Percentiles rank a stretch among this genome's conserved stretches.
Evolutionary conservation across 2,329 filamentous ascomycete genomes (phyloP).

Genomic region (Microascus cirrosus): DNA sequence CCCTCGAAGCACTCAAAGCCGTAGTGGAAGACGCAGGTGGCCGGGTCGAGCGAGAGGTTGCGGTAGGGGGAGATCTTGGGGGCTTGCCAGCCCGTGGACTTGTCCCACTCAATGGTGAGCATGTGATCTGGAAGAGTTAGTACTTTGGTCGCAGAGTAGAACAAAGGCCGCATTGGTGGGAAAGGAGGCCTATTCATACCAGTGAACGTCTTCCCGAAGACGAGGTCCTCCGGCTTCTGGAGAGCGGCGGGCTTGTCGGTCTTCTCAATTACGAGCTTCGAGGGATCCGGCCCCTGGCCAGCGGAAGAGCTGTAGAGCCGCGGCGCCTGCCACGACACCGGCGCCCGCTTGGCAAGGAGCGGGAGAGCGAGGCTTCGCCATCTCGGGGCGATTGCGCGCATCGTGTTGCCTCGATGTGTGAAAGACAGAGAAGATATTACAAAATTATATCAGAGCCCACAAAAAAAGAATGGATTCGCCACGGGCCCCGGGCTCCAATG

Average conservation of each 20-base stretch:
- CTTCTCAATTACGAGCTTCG: slow-evolving; percentile 62
- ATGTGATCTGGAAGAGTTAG: slow-evolving; percentile 66
- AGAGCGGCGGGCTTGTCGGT: slow-evolving; percentile 66
- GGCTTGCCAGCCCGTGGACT: slow-evolving; percentile 68
- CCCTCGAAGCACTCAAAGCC: slow-evolving; percentile 97
- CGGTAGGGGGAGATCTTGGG: slow-evolving; percentile 88
- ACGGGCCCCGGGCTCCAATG: not conserved
- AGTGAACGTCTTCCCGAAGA: slow-evolving; percentile 88
- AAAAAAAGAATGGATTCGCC: not conserved
- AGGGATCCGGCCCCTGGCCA: slow-evolving; percentile 62
- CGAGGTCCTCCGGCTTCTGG: slow-evolving; percentile 64
- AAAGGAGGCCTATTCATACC: slow-evolving; percentile 35
- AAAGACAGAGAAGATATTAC: not conserved
- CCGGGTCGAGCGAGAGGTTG: slow-evolving; percentile 91
- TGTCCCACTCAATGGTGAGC: slow-evolving; percentile 89
- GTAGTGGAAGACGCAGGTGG: slow-evolving; percentile 97
- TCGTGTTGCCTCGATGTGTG: not conserved
- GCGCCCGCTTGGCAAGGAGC: slow-evolving; percentile 2
- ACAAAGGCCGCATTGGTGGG: not conserved
- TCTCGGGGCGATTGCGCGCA: slow-evolving; percentile 1
- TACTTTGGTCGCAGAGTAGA: not conserved
- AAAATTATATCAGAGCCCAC: not conserved
- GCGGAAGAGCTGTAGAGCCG: slow-evolving; percentile 41
- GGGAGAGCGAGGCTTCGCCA: not conserved
- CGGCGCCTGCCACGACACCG: slow-evolving; percentile 14